phyloP scores from a whole-genome alignment of 2,329 filamentous ascomycete genomes.

The Stachybotrys echinatus region DNA sequence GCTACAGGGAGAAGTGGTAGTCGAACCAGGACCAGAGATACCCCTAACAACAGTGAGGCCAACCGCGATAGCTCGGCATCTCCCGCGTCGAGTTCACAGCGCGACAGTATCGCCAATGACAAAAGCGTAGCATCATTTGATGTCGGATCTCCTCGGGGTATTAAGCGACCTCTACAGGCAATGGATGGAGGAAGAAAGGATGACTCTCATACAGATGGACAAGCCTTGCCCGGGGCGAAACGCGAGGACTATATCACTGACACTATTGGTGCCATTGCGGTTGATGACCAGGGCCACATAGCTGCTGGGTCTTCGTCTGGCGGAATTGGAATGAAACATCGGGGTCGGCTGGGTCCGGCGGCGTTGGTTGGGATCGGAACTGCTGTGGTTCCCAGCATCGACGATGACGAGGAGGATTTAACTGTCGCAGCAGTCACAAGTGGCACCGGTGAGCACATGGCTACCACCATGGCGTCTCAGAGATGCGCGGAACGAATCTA shows the following conservation, averaged over 20 bases:
- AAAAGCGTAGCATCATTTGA: constrained; percentile 4
- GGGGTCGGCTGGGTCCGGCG: constrained; percentile 84
- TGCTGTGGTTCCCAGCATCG: constrained; percentile 74
- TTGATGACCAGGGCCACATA: constrained; percentile 81
- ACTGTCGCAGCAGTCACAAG: constrained; percentile 83
- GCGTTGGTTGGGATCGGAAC: constrained; percentile 90
- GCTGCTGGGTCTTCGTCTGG: constrained; percentile 94
- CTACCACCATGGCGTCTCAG: constrained; percentile 85
- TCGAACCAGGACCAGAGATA: not conserved
- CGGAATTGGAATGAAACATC: constrained; percentile 97
- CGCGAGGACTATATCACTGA: constrained; percentile 70
- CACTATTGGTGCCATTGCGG: constrained; percentile 91
- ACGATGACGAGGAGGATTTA: constrained; percentile 61
- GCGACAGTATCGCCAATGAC: not conserved
- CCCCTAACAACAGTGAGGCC: constrained; percentile 1
- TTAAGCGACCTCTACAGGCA: constrained; percentile 26
- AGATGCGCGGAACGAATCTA: constrained; percentile 84
- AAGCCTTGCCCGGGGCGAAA: constrained; percentile 8
- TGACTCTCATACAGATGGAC: not conserved
- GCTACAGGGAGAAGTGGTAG: not conserved
- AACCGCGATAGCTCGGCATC: constrained; percentile 12
- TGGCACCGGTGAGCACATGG: constrained; percentile 97
- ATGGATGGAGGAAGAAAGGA: not conserved
- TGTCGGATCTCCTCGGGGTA: constrained; percentile 18
- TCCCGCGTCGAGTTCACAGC: constrained; percentile 2